Evolutionary conservation across 768 basidiomycete species (phyloP), one percentile per base, ranked within the genome.

Genomic region (Cantharellus anzutake): DNA sequence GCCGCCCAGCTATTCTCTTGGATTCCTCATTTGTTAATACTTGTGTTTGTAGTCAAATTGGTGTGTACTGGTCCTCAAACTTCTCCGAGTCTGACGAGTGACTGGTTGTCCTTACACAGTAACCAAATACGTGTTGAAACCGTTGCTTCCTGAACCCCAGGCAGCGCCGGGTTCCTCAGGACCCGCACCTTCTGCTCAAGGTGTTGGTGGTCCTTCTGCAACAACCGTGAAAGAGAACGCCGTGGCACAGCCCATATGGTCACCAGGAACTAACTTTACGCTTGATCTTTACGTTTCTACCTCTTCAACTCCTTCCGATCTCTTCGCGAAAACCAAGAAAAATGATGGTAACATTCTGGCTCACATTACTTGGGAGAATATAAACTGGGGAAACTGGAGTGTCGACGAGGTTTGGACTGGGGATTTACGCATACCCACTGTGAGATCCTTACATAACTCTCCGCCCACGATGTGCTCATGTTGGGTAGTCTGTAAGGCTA

Each of bases 321-420:
- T 57, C 5, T 41, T 57, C 34, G 35, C 7, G 5, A 11, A 40
- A 14, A 5, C 5, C 2, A 5, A 11, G 14, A 35, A 16, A 37
- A 11, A 11, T 35, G 41, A 51, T 52, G 61, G 61, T 7, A 37
- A 7, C 41, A 70, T 67, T 35, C 71, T 89, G 42, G 86, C 86
- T 3, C 75, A 75, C 62, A 82, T 88, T 62, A 74, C 81, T 20
- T 91, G 88, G 88, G 71, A 80, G 40, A 81, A 87, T 65, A 78
- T 91, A 38, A 81, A 78, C 0, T 86, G 81, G 60, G 88, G 88
- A 42, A 78, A 87, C 65, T 91, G 79, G 77, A 77, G 75, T 50
- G 82, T 87, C 48, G 68, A 74, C 42, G 70, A 83, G 61, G 72
- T 73, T 3, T 74, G 77, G 60, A 72, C 81, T 56, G 75, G 78